phyloP scores from a whole-genome alignment of 2,329 filamentous ascomycete genomes.

The Cadophora luteo-olivacea region DNA sequence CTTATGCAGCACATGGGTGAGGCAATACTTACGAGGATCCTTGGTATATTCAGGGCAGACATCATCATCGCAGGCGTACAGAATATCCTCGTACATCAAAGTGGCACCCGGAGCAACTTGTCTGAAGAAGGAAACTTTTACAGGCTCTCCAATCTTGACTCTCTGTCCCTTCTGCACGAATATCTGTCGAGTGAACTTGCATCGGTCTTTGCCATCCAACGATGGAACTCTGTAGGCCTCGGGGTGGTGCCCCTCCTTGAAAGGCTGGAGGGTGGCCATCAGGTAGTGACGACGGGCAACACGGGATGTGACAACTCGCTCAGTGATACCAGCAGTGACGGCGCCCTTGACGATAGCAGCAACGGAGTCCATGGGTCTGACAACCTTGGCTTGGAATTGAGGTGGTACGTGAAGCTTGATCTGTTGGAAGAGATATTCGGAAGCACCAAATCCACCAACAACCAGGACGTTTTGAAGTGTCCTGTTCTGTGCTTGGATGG shows the following conservation, averaged over 20 bases:
- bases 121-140: constrained; percentile 98
- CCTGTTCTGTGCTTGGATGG: constrained; percentile 96
- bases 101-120: constrained; percentile 97
- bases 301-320: constrained; percentile 95
- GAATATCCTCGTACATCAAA: constrained; percentile 98
- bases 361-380: constrained; percentile 98
- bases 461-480: constrained; percentile 95
- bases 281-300: constrained; percentile 97
- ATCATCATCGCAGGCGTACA: constrained; percentile 97
- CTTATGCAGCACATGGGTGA: constrained; percentile 1
- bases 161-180: constrained; percentile 98
- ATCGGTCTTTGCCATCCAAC: constrained; percentile 94
- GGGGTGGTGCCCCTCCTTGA: constrained; percentile 98
- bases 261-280: constrained; percentile 97
- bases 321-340: constrained; percentile 96
- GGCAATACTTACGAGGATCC: constrained; percentile 84
- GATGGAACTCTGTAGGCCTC: constrained; percentile 98
- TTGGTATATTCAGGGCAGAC: constrained; percentile 99
- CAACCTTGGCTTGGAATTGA: constrained; percentile 98
- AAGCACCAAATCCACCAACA: constrained; percentile 97
- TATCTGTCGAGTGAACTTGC: constrained; percentile 98
- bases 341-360: constrained; percentile 98
- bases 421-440: constrained; percentile 98
- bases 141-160: constrained; percentile 98
- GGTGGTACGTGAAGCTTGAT: constrained; percentile 98